A percentile compares a stretch with the other conserved stretches of the same genome.
Evolutionary conservation across 768 basidiomycete genomes (phyloP).

Genomic region (Auricularia sp.): DNA sequence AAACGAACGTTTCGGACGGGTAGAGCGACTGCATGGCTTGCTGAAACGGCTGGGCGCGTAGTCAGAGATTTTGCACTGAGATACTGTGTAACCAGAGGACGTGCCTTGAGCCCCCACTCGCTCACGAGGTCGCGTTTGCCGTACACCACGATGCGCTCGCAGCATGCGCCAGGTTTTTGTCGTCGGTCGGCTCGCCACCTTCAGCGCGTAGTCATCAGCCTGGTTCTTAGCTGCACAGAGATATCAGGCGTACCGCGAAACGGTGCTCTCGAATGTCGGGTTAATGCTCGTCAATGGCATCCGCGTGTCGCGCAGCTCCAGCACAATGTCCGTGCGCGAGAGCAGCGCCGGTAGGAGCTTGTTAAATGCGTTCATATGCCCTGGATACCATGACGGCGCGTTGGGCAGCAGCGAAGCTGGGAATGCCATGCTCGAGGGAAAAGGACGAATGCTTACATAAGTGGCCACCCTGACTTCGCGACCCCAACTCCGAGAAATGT

Average conservation of each 20-base stretch:
- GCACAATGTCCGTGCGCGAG: constrained; percentile 77
- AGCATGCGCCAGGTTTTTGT: constrained; percentile 23
- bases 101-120: constrained; percentile 77
- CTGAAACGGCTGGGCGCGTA: constrained; percentile 44
- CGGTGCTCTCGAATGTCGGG: constrained; percentile 61
- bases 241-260: constrained; percentile 2
- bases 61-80: background rate
- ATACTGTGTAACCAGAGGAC: constrained; percentile 7
- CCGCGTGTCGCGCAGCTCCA: constrained; percentile 89
- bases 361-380: constrained; percentile 88
- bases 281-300: constrained; percentile 93
- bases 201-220: background rate
- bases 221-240: background rate
- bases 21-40: constrained; percentile 60
- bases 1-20: constrained; percentile 57
- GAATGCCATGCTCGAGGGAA: background rate
- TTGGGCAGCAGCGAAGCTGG: constrained; percentile 33
- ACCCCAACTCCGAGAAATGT: no score
- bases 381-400: constrained; percentile 90
- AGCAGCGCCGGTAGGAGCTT: constrained; percentile 66
- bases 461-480: no score
- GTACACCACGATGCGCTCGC: constrained; percentile 82
- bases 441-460: background rate
- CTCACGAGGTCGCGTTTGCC: constrained; percentile 91
- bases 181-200: constrained; percentile 8